Percentiles rank a stretch among this genome's conserved stretches.
phyloP scores from a whole-genome alignment of 805 yeast genomes.

The Lipomyces chichibuensis region DNA sequence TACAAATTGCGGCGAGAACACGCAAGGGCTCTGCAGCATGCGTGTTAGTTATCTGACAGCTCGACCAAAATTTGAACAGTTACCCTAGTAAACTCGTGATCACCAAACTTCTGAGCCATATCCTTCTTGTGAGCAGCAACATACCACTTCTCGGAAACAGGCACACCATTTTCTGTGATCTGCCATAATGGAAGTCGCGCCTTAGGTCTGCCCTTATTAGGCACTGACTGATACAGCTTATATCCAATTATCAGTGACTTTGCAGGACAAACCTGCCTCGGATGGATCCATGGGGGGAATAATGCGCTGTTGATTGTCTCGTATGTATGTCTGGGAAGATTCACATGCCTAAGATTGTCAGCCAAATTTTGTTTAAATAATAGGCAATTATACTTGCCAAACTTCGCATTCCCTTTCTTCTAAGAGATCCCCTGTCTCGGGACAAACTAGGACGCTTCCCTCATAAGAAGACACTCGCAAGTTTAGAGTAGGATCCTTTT shows the following conservation, averaged over 20 bases:
- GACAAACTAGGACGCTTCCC: conserved; percentile 12
- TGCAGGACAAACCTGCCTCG: not conserved
- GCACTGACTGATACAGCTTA: not conserved
- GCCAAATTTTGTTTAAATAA: not conserved
- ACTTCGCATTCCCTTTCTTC: not conserved
- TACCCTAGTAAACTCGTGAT: not conserved
- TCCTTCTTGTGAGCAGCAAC: not conserved
- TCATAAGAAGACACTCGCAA: not conserved
- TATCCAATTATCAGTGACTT: not conserved
- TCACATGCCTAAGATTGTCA: not conserved
- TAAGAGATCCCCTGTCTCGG: conserved; percentile 12
- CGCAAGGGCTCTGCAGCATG: not conserved
- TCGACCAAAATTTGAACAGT: not conserved
- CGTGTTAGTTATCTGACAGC: not conserved
- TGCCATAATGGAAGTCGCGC: not conserved
- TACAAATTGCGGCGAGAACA: conserved; percentile 5
- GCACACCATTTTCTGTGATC: not conserved
- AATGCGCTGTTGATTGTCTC: not conserved
- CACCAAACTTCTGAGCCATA: not conserved
- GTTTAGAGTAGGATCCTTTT: not conserved
- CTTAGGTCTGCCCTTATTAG: not conserved
- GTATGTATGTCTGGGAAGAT: not conserved
- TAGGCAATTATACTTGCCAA: not conserved
- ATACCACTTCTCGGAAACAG: not conserved
- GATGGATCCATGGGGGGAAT: not conserved